Evolutionary conservation across 106 monocot genomes (phyloP).

Genomic region (Platanthera zijinensis): DNA sequence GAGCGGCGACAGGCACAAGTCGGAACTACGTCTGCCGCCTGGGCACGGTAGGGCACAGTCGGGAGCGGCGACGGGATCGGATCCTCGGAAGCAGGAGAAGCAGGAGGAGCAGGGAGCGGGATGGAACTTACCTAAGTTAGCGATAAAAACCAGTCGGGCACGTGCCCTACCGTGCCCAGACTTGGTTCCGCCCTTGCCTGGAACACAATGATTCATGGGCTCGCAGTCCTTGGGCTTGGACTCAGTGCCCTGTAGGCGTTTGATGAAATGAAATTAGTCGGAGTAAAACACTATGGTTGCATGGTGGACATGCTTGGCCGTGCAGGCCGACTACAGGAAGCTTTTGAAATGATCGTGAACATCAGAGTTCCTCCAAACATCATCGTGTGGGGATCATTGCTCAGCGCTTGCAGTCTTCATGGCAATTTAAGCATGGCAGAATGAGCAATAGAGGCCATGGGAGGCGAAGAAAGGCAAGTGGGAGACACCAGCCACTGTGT

Average conservation of each 20-base stretch:
- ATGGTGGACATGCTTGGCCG: constrained; percentile 20
- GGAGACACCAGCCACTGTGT: constrained; percentile 45
- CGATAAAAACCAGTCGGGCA: no score
- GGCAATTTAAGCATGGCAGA: constrained; percentile 23
- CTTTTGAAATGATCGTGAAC: constrained; percentile 9
- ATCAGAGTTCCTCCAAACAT: background rate
- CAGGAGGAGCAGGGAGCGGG: no score
- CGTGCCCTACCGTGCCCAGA: no score
- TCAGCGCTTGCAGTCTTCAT: constrained; percentile 10
- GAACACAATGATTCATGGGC: constrained; percentile 28
- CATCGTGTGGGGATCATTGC: constrained; percentile 21
- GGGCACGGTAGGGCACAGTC: no score
- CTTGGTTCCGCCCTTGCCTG: no score
- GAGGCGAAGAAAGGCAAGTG: constrained; percentile 23
- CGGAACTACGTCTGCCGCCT: no score
- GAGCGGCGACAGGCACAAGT: no score
- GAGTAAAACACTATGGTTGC: constrained; percentile 23
- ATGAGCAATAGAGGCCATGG: constrained; percentile 23
- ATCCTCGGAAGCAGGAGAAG: no score
- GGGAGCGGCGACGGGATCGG: no score
- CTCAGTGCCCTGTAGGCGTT: constrained; percentile 8
- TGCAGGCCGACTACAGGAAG: constrained; percentile 15
- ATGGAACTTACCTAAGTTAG: no score
- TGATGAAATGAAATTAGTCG: constrained; percentile 6
- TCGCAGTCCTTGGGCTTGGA: constrained; percentile 27